A percentile compares a stretch with the other conserved stretches of the same genome.
Conservation (phyloP, 331 rosid genomes). For the Quercus lobata region DNA sequence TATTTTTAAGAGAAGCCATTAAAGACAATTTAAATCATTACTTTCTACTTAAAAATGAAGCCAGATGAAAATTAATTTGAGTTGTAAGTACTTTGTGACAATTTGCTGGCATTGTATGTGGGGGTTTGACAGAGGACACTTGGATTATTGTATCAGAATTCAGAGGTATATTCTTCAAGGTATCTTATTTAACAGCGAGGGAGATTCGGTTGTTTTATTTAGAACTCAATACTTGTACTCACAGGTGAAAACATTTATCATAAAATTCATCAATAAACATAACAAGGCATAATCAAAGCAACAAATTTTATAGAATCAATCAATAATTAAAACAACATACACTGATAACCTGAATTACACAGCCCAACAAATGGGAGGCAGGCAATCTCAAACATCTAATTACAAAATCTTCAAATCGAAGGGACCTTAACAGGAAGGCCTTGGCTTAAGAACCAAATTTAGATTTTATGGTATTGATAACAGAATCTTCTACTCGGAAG, state of each 20-base stretch:
- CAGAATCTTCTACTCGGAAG: slow-evolving; percentile 22
- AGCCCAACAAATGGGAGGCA: not conserved
- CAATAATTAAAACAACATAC: not conserved
- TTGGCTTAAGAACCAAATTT: slow-evolving; percentile 18
- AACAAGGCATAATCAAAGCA: too few relatives aligned
- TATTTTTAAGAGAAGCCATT: too few relatives aligned
- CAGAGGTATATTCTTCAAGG: too few relatives aligned
- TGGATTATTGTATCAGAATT: too few relatives aligned
- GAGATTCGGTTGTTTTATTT: not conserved
- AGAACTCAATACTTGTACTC: not conserved
- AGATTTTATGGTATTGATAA: slow-evolving; percentile 27
- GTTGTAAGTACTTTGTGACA: too few relatives aligned
- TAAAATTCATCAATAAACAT: not conserved
- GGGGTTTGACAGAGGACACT: too few relatives aligned
- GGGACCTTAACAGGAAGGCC: not conserved
- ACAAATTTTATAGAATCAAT: too few relatives aligned
- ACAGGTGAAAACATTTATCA: not conserved
- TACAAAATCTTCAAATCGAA: not conserved
- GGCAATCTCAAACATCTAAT: not conserved
- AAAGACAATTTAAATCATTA: not conserved
- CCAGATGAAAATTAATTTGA: too few relatives aligned
- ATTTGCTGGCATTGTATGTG: too few relatives aligned
- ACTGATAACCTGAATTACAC: not conserved
- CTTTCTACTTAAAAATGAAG: not conserved
- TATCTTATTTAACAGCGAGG: too few relatives aligned